phyloP scores from a whole-genome alignment of 2,329 filamentous ascomycete genomes.

The Lecanoromycetidae sp. region DNA sequence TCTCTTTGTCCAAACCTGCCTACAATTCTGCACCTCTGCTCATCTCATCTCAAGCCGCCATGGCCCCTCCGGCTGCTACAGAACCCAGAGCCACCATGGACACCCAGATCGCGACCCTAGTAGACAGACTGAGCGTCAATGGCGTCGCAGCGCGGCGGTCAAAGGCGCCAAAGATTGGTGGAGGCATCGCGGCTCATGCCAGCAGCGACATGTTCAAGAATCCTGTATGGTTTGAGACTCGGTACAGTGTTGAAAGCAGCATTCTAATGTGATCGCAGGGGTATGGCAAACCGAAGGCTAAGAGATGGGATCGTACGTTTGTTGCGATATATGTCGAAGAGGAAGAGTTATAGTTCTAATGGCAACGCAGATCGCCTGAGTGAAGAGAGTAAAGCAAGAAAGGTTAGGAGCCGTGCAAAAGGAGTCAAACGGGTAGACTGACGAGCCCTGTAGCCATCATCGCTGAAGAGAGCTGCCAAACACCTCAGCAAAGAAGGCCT shows the following conservation, averaged over 20 bases:
- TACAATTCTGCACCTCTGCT: neutral
- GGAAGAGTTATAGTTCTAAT: neutral
- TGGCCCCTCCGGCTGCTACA: slow-evolving; percentile 24
- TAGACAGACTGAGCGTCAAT: slow-evolving; percentile 46
- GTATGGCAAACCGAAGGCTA: slow-evolving; percentile 59
- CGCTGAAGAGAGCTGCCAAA: slow-evolving; percentile 71
- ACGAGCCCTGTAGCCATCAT: slow-evolving; percentile 40
- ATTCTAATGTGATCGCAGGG: slow-evolving; percentile 27
- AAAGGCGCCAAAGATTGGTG: slow-evolving; percentile 60
- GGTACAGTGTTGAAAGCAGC: neutral
- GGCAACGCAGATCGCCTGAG: slow-evolving; percentile 41
- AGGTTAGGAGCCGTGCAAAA: slow-evolving; percentile 22
- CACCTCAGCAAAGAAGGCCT: slow-evolving; percentile 59
- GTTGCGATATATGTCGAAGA: neutral
- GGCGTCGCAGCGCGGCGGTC: slow-evolving; percentile 56
- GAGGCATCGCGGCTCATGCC: slow-evolving; percentile 62
- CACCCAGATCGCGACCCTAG: slow-evolving; percentile 27
- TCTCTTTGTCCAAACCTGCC: neutral
- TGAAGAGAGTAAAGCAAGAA: slow-evolving; percentile 45
- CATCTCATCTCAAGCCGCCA: slow-evolving; percentile 7
- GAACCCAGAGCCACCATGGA: slow-evolving; percentile 28
- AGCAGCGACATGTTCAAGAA: slow-evolving; percentile 78
- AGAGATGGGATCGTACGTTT: slow-evolving; percentile 69
- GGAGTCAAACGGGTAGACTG: neutral
- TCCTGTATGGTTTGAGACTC: slow-evolving; percentile 45